Evolutionary conservation across 306 rosid species (phyloP), one percentile per base, ranked within the genome.

Genomic region (Comarum palustre): DNA sequence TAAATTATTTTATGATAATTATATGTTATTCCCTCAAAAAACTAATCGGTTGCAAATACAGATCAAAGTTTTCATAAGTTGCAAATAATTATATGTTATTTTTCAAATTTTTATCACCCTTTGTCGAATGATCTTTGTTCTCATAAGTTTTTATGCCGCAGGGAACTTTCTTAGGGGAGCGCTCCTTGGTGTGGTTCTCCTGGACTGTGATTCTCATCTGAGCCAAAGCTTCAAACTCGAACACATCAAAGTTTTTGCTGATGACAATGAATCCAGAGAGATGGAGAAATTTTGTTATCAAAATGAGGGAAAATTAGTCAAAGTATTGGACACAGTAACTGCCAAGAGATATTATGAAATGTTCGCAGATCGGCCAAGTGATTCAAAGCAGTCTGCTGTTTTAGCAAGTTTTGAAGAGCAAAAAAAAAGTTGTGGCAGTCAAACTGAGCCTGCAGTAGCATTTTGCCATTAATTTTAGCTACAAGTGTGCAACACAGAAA

Each of bases 81-180:
- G n/a, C n/a, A n/a, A n/a, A n/a, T n/a, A n/a, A n/a, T n/a, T n/a
- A n/a, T n/a, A n/a, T n/a, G n/a, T n/a, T n/a, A n/a, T n/a, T n/a
- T n/a, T n/a, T n/a, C n/a, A n/a, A 3, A 45, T 45, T 45, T 45
- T 17, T 4, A n/a, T 45, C 50, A 45, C 50, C 50, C 6, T 2
- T 11, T 12, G 7, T 45, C 17, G 2, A 19, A 17, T 34, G 25
- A 34, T 62, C 7, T 36, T 17, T 34, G 67, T 66, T 68, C 48
- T 54, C 55, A 48, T 46, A 6, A 42, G 73, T 74, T 71, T 34
- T 64, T 31, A 9, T 68, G 66, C 78, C 81, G 80, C 84, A 91
- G 98, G 89, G 69, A 42, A 88, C 79, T 66, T 94, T 94, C 84
- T 75, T 87, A 66, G 93, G 96, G 5, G 96, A 94, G 81, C 73